These are phyloP conservation scores for Suillus placidus DNA, from an alignment of 768 basidiomycete species.

Conservation along the genomic window DNA sequence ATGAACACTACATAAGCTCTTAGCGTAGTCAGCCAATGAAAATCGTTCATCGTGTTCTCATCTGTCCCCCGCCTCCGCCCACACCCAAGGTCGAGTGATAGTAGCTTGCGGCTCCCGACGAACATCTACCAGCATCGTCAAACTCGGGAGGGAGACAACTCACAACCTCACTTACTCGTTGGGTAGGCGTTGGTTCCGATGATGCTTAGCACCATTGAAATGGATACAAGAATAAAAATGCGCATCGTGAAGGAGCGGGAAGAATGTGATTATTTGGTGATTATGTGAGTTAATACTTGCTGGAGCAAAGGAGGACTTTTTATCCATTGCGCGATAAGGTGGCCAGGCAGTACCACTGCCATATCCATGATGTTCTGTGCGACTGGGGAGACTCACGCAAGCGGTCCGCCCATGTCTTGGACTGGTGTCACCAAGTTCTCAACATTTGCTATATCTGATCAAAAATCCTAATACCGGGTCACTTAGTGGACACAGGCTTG, in stretches of 20 bases:
- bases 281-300: not conserved
- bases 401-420: not conserved
- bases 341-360: not conserved
- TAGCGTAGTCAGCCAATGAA: too few relatives aligned
- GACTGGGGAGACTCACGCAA: not conserved
- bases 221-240: not conserved
- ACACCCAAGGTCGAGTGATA: slow-evolving; percentile 1
- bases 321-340: not conserved
- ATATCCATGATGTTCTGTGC: not conserved
- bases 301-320: not conserved
- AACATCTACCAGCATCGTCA: not conserved
- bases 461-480: not conserved
- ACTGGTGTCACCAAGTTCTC: not conserved
- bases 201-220: not conserved
- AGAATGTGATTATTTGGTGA: not conserved
- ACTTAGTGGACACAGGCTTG: not conserved
- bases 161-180: not conserved
- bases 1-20: too few relatives aligned
- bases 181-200: not conserved
- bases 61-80: too few relatives aligned
- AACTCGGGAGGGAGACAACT: not conserved
- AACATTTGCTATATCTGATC: not conserved
- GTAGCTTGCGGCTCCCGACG: not conserved
- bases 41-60: too few relatives aligned
- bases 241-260: not conserved